These are phyloP conservation scores for Penicillium sclerotiorum DNA, from an alignment of 2,329 filamentous ascomycete species.

Conservation along the genomic window DNA sequence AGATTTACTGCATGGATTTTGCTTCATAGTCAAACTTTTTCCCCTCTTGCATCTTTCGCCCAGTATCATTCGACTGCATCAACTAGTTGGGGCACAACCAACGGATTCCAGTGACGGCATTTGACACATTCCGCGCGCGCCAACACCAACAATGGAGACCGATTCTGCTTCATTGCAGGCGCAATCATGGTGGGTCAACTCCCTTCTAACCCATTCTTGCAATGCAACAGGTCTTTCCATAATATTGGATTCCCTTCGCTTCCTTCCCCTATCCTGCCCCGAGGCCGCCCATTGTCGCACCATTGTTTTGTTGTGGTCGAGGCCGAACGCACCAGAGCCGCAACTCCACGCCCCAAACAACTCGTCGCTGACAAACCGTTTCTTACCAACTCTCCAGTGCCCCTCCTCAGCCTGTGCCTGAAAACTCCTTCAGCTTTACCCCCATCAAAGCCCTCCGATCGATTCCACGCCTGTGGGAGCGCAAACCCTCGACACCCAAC, in stretches of 20 bases:
- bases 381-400: conserved; percentile 12
- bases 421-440: conserved; percentile 44
- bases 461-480: conserved; percentile 48
- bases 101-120: conserved; percentile 14
- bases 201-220: not conserved
- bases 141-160: conserved; percentile 25
- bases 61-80: not conserved
- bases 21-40: not conserved
- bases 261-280: conserved; percentile 1
- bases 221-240: not conserved
- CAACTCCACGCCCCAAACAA: not conserved
- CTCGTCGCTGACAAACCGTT: conserved; percentile 16
- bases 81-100: no score
- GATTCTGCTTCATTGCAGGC: conserved; percentile 18
- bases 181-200: conserved; percentile 21
- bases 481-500: conserved; percentile 47
- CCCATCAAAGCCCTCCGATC: conserved; percentile 39
- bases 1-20: no score
- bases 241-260: not conserved
- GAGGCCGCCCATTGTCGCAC: conserved; percentile 7
- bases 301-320: not conserved
- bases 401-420: conserved; percentile 12
- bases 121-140: conserved; percentile 31
- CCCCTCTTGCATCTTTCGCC: not conserved
- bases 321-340: not conserved